Base-by-base conservation (phyloP, 805 yeast species). In the Citeromyces matritensis region DNA sequence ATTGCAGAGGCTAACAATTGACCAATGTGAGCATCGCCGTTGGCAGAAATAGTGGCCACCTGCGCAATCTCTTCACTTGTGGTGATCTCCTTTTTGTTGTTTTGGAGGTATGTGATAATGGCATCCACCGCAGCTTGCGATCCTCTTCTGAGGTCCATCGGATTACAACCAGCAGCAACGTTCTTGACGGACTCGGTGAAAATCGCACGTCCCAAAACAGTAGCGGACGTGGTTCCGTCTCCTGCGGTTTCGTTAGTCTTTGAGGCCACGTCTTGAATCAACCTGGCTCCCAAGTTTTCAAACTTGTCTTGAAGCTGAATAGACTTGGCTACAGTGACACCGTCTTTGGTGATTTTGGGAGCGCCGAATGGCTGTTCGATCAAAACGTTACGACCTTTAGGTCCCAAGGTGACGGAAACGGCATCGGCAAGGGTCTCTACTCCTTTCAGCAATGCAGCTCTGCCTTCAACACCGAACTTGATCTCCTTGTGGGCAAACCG, bases 121-220 rank as follows among this genome's bases (percentile, higher is more conserved):
- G 86, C 85, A 54, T 83, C 88, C 32, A 86, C 97, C 27, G 96
- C 98, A 37, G 94, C 79, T 65, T 86, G 95, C 30, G 95, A 74
- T 48, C 98, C 98, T 54, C 91, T 76, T 71, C 97, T 82, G 52
- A 88, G 69, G 49, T 88, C 97, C 91, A 85, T 86, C 47, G 98
- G 97, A 66, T 88, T 91, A 61, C 95, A 86, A 38, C 98, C 98
- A 35, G 97, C 95, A 39, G 97, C 96, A 29, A 91, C 98, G 50
- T 84, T 84, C 69, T 84, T 85, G 38, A 88, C 94, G 21, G 93
- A 73, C 60, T 91, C 96, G 37, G 94, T 77, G 65, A 88, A 83
- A 45, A 88, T 88, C 36, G 95, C 79, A 58, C 94, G 81, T 44
- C 96, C 97, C 45, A 88, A 68, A 34, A 88, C 94, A 30, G 97